Percentiles rank a stretch among this genome's conserved stretches.
Evolutionary conservation across 169 alveolate genomes (phyloP).

Genomic region (Cyclospora cayetanensis): DNA sequence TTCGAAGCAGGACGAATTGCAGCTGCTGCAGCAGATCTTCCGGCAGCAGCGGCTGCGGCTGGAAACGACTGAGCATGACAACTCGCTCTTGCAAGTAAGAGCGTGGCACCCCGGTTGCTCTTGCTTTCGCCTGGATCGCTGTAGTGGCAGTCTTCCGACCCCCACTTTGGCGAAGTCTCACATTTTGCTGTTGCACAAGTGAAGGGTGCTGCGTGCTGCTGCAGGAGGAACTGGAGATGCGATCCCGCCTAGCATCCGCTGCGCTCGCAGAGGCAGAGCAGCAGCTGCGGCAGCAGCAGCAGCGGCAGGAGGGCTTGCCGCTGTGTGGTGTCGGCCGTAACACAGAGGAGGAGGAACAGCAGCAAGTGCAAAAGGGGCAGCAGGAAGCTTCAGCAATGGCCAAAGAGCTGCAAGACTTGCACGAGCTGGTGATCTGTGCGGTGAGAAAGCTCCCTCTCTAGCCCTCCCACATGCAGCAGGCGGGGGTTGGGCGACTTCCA

Average conservation of each 20-base stretch:
- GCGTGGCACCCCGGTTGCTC: neutral
- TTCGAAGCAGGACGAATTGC: conserved; percentile 47
- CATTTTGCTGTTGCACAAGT: neutral
- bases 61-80: conserved; percentile 53
- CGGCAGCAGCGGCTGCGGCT: conserved; percentile 54
- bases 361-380: conserved; percentile 18
- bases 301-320: neutral
- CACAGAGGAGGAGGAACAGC: neutral
- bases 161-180: no score
- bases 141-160: no score
- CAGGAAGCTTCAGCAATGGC: conserved; percentile 13
- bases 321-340: no score
- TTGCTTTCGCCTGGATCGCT: no score
- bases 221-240: conserved; percentile 59
- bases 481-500: no score
- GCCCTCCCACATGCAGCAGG: neutral
- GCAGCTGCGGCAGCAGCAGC: conserved; percentile 56
- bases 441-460: conserved; percentile 12
- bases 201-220: neutral
- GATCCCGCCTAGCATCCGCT: conserved; percentile 54
- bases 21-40: conserved; percentile 56
- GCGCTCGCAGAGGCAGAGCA: conserved; percentile 60
- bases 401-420: conserved; percentile 26
- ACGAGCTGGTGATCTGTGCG: conserved; percentile 53
- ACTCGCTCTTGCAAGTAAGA: conserved; percentile 28